Evolutionary conservation across 768 basidiomycete species (phyloP).

Genomic region (Amanita pallidorosea): DNA sequence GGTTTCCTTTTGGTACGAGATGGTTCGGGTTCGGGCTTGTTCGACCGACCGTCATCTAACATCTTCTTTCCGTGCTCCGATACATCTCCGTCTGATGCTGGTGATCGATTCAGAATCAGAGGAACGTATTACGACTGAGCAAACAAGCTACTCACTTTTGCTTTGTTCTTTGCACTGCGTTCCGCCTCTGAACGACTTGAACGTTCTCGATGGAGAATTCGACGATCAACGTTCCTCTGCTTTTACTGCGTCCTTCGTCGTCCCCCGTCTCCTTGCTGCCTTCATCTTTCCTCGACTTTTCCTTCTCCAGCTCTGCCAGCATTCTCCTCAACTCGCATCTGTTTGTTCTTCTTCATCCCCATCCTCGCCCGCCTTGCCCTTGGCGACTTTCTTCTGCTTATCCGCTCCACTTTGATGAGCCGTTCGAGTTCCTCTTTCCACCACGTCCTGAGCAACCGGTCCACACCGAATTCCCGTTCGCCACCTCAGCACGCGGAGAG

Average conservation of each 20-base stretch:
- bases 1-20: neutral
- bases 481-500: slow-evolving; percentile 85
- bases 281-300: slow-evolving; percentile 35
- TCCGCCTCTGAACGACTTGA: slow-evolving; percentile 75
- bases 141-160: slow-evolving; percentile 10
- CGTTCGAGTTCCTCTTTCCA: slow-evolving; percentile 69
- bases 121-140: too few relatives aligned
- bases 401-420: slow-evolving; percentile 31
- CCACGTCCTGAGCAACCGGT: slow-evolving; percentile 64
- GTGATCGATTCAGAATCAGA: neutral
- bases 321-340: slow-evolving; percentile 42
- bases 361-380: slow-evolving; percentile 46
- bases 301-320: slow-evolving; percentile 39
- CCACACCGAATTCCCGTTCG: slow-evolving; percentile 77
- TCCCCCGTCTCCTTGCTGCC: slow-evolving; percentile 48
- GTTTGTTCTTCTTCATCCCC: slow-evolving; percentile 48
- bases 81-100: neutral
- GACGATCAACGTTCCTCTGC: slow-evolving; percentile 56
- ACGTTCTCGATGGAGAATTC: slow-evolving; percentile 96
- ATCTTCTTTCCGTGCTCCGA: neutral
- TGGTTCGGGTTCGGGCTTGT: neutral
- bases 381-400: slow-evolving; percentile 37
- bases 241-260: slow-evolving; percentile 31
- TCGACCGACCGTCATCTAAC: neutral
- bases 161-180: slow-evolving; percentile 35